These are phyloP conservation scores for Scutellaria barbata DNA, from an alignment of 257 asterid genomes.

Conservation along the genomic window DNA sequence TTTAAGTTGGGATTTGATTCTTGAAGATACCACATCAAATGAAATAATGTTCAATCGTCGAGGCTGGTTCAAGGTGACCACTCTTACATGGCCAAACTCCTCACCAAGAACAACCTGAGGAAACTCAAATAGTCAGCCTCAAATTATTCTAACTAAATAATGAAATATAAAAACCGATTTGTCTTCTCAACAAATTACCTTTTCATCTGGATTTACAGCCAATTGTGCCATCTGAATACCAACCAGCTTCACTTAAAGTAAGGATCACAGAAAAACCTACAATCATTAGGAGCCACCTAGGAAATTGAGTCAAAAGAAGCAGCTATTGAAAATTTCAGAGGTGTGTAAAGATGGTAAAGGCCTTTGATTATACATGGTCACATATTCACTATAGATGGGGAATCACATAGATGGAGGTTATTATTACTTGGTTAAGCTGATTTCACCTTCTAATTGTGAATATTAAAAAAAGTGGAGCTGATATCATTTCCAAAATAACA, in stretches of 20 bases:
- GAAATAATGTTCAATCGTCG: slow-evolving; percentile 84
- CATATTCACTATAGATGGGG: no score
- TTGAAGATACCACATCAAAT: slow-evolving; percentile 67
- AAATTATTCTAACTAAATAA: background rate
- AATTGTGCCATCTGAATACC: slow-evolving; percentile 58
- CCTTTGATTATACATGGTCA: no score
- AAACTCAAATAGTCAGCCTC: slow-evolving; percentile 27
- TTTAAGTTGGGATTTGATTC: slow-evolving; percentile 10
- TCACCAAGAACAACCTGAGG: slow-evolving; percentile 73
- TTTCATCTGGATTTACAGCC: slow-evolving; percentile 49
- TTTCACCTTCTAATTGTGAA: background rate
- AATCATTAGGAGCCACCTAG: slow-evolving; percentile 8
- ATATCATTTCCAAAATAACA: no score
- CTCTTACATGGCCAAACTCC: slow-evolving; percentile 71
- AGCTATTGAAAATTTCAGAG: slow-evolving; percentile 10
- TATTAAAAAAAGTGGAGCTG: background rate
- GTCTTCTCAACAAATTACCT: slow-evolving; percentile 49
- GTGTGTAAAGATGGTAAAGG: no score
- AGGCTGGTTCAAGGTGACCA: slow-evolving; percentile 81
- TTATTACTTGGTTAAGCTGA: background rate
- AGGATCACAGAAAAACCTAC: slow-evolving; percentile 25
- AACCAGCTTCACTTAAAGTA: slow-evolving; percentile 29
- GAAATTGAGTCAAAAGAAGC: slow-evolving; percentile 15
- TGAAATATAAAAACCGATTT: background rate
- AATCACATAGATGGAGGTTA: no score